Base-by-base conservation (phyloP, 2,329 filamentous ascomycete species). In the Alternaria viburni region DNA sequence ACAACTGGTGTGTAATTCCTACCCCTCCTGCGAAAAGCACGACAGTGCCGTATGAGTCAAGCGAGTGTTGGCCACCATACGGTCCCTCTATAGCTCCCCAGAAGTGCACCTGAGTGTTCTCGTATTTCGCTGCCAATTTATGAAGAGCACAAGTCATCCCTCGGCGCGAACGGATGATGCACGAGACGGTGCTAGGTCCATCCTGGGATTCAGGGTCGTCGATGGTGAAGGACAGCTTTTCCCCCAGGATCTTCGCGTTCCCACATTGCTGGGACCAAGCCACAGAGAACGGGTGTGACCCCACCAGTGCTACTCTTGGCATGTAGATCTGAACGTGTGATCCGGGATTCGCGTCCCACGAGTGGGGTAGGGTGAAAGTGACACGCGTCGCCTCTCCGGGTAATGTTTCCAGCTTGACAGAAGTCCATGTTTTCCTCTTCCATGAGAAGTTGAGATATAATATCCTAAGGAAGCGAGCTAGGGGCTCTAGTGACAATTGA, bases 1-100 rank as follows among this genome's bases (percentile, higher is more conserved):
- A 91, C 19, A 97, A 87, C 76, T 96, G 93, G 78, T 97, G 94
- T 1, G 94, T 97, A 79, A 98, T 97, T 61, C 95, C 95, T 3
- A 94, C 93, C 46, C 94, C 92, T 55, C 93, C 93, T 4, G 93
- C 93, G 73, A 97, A 93, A 62, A 98, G 89, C 52, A 97, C 86
- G 26, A 89, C 88, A 36, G 95, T 94, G 23, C 95, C 94, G 79
- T 97, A 97, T 5, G 93, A 97, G 79, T 93, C 89, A 66, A 97
- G 88, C 54, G 88, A 89, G 79, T 96, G 90, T 19, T 65, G 45
- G 74, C 92, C 90, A 21, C 89, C 81, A 74, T 97, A 97, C 0
- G 94, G 93, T 0, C 95, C 94, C 81, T 97, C 94, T 65, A 96
- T 88, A 51, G 91, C 88, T 9, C 92, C 93, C 62, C 84, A 87